These are phyloP conservation scores for Delphinella strobiligena DNA, from an alignment of 2,329 filamentous ascomycete genomes.

Conservation along the genomic window DNA sequence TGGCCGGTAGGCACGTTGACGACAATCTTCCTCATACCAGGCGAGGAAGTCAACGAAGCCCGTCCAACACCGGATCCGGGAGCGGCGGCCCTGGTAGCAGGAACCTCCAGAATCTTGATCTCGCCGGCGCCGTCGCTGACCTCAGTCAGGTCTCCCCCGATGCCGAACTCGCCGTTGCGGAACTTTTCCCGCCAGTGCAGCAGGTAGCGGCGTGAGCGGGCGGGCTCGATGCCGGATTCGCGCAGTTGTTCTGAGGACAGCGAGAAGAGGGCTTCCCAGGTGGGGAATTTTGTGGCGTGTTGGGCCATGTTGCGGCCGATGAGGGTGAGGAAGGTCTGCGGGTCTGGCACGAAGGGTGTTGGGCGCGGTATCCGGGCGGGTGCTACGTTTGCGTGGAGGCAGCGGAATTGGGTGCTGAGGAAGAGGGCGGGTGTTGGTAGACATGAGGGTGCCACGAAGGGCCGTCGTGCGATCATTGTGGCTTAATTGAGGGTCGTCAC, in stretches of 20 bases:
- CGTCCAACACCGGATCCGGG: constrained; percentile 12
- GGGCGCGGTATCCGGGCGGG: constrained; percentile 49
- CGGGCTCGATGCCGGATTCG: constrained; percentile 75
- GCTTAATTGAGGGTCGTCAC: constrained; percentile 1
- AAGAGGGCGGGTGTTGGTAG: constrained; percentile 3
- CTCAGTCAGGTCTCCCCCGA: constrained; percentile 69
- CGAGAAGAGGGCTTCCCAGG: constrained; percentile 84
- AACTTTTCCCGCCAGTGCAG: constrained; percentile 82
- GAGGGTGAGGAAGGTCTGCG: constrained; percentile 72
- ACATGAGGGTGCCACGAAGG: constrained; percentile 3
- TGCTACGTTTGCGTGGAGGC: constrained; percentile 28
- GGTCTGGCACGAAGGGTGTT: constrained; percentile 77
- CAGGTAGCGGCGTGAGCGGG: constrained; percentile 71
- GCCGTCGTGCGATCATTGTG: constrained; percentile 8
- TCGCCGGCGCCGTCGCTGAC: constrained; percentile 53
- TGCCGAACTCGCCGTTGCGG: constrained; percentile 61
- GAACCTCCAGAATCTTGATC: constrained; percentile 45
- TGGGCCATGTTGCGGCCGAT: constrained; percentile 79
- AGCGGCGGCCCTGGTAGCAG: constrained; percentile 11
- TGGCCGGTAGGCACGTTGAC: constrained; percentile 44
- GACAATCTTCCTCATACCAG: constrained; percentile 45
- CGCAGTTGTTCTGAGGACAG: constrained; percentile 65
- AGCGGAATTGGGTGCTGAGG: constrained; percentile 14
- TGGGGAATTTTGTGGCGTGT: constrained; percentile 75
- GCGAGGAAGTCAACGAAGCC: constrained; percentile 40